A percentile compares a stretch with the other conserved stretches of the same genome.
These are phyloP conservation scores for Colletotrichum sp. DNA, from an alignment of 2,329 filamentous ascomycete genomes.

Conservation along the genomic window DNA sequence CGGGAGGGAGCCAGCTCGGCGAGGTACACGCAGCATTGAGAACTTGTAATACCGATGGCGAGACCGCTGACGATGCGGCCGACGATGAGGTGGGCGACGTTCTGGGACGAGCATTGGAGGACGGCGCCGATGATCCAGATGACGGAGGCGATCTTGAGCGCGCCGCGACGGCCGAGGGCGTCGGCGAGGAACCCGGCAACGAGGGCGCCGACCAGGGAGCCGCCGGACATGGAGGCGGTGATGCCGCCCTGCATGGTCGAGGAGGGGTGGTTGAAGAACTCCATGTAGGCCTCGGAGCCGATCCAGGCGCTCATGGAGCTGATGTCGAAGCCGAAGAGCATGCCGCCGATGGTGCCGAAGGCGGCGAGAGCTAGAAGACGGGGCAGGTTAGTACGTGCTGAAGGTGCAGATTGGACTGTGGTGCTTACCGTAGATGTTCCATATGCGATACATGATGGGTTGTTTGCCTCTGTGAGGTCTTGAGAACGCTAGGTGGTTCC, in stretches of 20 bases:
- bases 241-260: slow-evolving; percentile 56
- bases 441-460: slow-evolving; percentile 37
- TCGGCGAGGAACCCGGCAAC: slow-evolving; percentile 55
- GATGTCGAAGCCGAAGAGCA: slow-evolving; percentile 61
- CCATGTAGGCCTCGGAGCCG: slow-evolving; percentile 53
- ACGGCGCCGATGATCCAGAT: slow-evolving; percentile 64
- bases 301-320: slow-evolving; percentile 64
- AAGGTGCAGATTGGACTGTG: not conserved
- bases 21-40: slow-evolving; percentile 72
- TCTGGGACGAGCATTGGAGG: slow-evolving; percentile 63
- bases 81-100: slow-evolving; percentile 58
- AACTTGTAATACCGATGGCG: slow-evolving; percentile 69
- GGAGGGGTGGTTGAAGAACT: slow-evolving; percentile 54
- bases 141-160: slow-evolving; percentile 48
- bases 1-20: slow-evolving; percentile 66
- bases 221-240: slow-evolving; percentile 55
- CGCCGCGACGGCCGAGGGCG: slow-evolving; percentile 48
- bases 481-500: not conserved
- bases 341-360: slow-evolving; percentile 46
- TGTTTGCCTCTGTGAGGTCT: not conserved
- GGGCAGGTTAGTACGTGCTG: not conserved
- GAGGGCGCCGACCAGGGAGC: slow-evolving; percentile 55
- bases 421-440: slow-evolving; percentile 40
- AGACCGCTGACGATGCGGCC: slow-evolving; percentile 68
- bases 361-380: slow-evolving; percentile 35